These are phyloP conservation scores for Friedmanniomyces endolithicus DNA, from an alignment of 495 filamentous ascomycete species.

Conservation along the genomic window DNA sequence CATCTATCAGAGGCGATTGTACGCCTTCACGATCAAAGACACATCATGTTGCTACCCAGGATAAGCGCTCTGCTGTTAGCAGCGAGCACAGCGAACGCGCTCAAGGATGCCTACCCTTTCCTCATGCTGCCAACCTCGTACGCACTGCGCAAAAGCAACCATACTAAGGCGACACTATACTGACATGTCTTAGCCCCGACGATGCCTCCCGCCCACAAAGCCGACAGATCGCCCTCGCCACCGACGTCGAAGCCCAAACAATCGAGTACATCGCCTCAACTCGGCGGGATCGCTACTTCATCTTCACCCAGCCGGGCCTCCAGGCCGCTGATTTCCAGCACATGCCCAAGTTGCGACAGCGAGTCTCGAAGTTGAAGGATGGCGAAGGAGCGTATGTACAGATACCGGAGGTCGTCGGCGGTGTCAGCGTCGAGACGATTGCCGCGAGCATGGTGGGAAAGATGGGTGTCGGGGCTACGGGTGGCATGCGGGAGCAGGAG, in stretches of 20 bases:
- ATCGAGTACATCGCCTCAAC: slow-evolving; percentile 47
- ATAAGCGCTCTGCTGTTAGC: slow-evolving; percentile 45
- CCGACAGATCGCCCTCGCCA: slow-evolving; percentile 10
- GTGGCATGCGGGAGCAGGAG: not conserved
- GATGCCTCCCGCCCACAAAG: not conserved
- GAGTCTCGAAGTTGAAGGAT: slow-evolving; percentile 21
- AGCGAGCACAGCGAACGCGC: slow-evolving; percentile 50
- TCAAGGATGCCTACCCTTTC: slow-evolving; percentile 77
- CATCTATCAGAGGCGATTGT: too few relatives aligned
- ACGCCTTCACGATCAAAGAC: not conserved
- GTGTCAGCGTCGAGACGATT: slow-evolving; percentile 5
- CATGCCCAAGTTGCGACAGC: slow-evolving; percentile 47
- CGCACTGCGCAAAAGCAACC: slow-evolving; percentile 19
- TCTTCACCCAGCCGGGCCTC: slow-evolving; percentile 68
- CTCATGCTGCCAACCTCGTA: slow-evolving; percentile 74
- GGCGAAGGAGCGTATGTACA: slow-evolving; percentile 4
- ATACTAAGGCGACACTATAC: not conserved
- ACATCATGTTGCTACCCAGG: slow-evolving; percentile 15
- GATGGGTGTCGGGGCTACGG: not conserved
- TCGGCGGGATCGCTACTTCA: slow-evolving; percentile 63
- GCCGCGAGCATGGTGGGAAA: not conserved
- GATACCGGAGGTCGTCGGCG: slow-evolving; percentile 25
- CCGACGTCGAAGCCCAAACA: slow-evolving; percentile 18
- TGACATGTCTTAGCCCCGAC: not conserved
- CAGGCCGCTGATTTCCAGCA: slow-evolving; percentile 51